Conservation (phyloP, 2,329 filamentous ascomycete species). For the Aureobasidium sp. region DNA sequence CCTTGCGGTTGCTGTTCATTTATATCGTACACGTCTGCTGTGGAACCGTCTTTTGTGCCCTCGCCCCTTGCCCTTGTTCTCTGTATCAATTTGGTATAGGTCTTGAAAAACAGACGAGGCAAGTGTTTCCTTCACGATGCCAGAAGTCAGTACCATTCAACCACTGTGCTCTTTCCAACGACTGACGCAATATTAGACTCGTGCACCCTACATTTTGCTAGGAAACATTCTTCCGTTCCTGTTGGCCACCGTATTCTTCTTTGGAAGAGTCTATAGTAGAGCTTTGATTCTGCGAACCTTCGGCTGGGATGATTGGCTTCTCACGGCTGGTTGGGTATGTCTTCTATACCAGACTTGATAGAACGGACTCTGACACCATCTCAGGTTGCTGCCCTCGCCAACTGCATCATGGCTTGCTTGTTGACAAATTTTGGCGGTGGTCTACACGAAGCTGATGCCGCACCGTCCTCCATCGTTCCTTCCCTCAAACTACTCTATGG, state of each 20-base stretch:
- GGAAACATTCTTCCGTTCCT: conserved; percentile 7
- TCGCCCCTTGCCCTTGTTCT: neutral
- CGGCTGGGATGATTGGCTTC: conserved; percentile 6
- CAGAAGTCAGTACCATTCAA: neutral
- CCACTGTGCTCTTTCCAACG: neutral
- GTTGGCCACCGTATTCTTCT: neutral
- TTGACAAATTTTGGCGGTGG: neutral
- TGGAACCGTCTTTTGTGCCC: neutral
- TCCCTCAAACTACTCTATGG: neutral
- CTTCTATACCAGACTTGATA: neutral
- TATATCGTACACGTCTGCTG: neutral
- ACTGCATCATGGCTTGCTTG: conserved; percentile 8
- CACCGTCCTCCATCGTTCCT: neutral
- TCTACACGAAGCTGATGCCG: neutral
- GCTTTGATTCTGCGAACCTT: neutral
- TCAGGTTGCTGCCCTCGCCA: neutral
- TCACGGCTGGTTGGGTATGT: neutral
- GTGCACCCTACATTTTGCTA: conserved; percentile 1
- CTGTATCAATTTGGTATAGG: neutral
- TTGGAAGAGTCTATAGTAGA: neutral
- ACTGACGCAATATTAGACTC: neutral
- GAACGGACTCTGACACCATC: neutral
- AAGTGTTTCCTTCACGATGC: neutral
- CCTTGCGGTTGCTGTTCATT: neutral
- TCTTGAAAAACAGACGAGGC: neutral